These are phyloP conservation scores for Fraxinus xanthoxyloides DNA, from an alignment of 305 asterid genomes.

Conservation along the genomic window DNA sequence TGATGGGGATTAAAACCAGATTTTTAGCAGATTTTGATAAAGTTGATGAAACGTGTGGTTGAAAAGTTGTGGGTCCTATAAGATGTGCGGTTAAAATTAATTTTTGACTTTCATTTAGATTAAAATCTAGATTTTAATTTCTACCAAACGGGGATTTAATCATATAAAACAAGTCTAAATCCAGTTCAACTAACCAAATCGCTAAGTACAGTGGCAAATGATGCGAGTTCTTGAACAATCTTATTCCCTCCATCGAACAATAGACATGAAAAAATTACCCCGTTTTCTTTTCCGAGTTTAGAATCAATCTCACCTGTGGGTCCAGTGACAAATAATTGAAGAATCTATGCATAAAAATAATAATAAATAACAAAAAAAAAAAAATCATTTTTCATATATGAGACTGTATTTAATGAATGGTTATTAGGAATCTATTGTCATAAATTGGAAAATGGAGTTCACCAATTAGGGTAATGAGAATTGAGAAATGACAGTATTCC, in stretches of 20 bases:
- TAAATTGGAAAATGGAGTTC: not conserved
- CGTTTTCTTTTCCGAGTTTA: not conserved
- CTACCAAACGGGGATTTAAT: too few species aligned
- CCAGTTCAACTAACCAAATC: not conserved
- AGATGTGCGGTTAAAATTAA: too few species aligned
- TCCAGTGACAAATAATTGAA: not conserved
- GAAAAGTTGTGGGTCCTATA: too few species aligned
- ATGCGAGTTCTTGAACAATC: not conserved
- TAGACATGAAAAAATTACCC: not conserved
- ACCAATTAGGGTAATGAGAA: slow-evolving; percentile 1
- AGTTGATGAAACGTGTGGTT: too few species aligned
- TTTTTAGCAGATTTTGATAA: too few species aligned
- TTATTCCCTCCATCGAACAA: not conserved
- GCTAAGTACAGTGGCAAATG: not conserved
- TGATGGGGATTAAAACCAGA: too few species aligned
- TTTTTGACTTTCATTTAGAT: too few species aligned
- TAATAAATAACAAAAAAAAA: not conserved
- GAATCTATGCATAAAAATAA: not conserved
- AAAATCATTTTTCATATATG: not conserved
- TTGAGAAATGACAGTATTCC: slow-evolving; percentile 25
- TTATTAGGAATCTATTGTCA: not conserved
- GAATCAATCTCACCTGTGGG: not conserved
- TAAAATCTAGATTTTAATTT: too few species aligned
- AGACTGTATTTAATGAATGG: not conserved
- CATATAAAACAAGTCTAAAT: not conserved